A percentile compares a stretch with the other conserved stretches of the same genome.
Evolutionary conservation across 441 rosid genomes (phyloP).

Genomic region (Manihot esculenta): DNA sequence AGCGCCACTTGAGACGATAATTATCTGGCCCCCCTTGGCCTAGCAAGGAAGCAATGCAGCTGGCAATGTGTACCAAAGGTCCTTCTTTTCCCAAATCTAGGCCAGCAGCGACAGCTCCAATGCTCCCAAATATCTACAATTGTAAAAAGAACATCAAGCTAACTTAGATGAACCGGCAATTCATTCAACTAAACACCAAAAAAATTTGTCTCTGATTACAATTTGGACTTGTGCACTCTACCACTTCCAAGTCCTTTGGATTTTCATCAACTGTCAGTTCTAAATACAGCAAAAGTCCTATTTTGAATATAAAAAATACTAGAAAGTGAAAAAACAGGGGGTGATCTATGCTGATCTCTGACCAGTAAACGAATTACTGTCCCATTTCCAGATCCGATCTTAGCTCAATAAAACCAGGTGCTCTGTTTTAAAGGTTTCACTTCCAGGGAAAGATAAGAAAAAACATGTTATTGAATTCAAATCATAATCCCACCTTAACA

Average conservation of each 20-base stretch:
- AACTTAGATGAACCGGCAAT: not conserved
- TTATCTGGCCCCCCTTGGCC: conserved; percentile 90
- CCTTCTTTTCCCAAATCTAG: conserved; percentile 96
- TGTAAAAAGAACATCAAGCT: not conserved
- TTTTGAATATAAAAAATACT: not conserved
- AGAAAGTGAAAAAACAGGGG: not conserved
- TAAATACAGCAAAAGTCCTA: too few species aligned
- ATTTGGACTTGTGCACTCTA: not conserved
- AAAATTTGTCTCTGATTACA: not conserved
- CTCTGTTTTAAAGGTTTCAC: not conserved
- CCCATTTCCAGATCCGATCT: conserved; percentile 8
- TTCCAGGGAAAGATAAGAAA: conserved; percentile 5
- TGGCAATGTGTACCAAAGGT: conserved; percentile 82
- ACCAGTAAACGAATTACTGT: too few species aligned
- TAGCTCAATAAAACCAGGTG: not conserved
- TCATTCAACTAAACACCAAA: too few species aligned
- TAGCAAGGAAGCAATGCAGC: conserved; percentile 83
- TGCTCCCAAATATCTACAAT: conserved; percentile 79
- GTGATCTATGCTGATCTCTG: too few species aligned
- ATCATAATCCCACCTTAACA: conserved; percentile 89
- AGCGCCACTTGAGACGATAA: conserved; percentile 66
- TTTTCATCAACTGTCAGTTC: not conserved
- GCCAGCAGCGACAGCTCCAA: conserved; percentile 91
- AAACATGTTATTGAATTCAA: too few species aligned
- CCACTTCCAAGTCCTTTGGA: too few species aligned